These are phyloP conservation scores for Botrytis medusae DNA, from an alignment of 2,329 filamentous ascomycete species.

Conservation along the genomic window DNA sequence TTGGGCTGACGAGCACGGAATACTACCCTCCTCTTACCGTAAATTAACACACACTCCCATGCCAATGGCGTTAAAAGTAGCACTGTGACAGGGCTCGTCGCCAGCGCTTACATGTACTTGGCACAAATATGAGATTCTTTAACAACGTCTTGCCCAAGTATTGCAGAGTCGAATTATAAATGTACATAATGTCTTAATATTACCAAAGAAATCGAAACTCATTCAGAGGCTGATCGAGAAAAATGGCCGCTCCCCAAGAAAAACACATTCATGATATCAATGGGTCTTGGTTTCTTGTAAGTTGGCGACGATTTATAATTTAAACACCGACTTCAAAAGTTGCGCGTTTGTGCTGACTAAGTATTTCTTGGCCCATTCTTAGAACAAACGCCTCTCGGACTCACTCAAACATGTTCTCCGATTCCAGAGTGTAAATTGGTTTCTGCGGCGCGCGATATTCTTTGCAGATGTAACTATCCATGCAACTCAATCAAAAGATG, in stretches of 20 bases:
- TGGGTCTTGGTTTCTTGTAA: neutral
- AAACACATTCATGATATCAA: constrained; percentile 1
- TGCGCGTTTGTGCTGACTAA: neutral
- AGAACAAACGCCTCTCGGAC: neutral
- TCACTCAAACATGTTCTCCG: neutral
- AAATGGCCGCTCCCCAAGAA: neutral
- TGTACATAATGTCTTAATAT: neutral
- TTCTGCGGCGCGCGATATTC: neutral
- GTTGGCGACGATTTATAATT: neutral
- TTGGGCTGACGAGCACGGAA: neutral
- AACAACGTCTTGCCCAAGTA: neutral
- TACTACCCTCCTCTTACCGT: neutral
- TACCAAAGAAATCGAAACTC: neutral
- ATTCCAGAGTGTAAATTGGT: neutral
- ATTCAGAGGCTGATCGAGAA: neutral
- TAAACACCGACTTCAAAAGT: neutral
- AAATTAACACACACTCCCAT: neutral
- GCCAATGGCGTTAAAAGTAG: neutral
- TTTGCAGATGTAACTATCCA: neutral
- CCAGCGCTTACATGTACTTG: constrained; percentile 9
- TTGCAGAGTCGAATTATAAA: neutral
- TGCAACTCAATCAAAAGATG: neutral
- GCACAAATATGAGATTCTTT: neutral
- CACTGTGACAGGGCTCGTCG: neutral
- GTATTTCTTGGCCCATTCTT: neutral